Evolutionary conservation across 371 early-diverging fungal species (phyloP).

Genomic region (Lichtheimia ornata): DNA sequence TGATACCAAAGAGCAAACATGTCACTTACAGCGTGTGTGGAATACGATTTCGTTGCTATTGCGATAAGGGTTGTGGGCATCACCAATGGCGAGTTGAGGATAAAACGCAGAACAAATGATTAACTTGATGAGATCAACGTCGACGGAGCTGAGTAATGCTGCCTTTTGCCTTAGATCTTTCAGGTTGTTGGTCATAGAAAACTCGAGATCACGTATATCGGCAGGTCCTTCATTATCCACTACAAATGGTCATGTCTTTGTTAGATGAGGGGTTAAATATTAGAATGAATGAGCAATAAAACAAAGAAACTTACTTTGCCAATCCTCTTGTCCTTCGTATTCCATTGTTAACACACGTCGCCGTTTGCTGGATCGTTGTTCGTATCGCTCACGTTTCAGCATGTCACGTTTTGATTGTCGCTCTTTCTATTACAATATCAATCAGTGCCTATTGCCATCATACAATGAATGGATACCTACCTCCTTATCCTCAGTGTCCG

Average conservation of each 20-base stretch:
- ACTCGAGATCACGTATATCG: conserved; percentile 66
- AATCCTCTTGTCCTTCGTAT: conserved; percentile 17
- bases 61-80: conserved; percentile 61
- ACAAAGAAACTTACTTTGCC: conserved; percentile 11
- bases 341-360: conserved; percentile 27
- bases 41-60: conserved; percentile 61
- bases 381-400: conserved; percentile 34
- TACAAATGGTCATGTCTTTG: not conserved
- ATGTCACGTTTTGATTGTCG: conserved; percentile 21
- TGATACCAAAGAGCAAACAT: not conserved
- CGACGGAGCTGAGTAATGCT: conserved; percentile 34
- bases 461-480: not conserved
- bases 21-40: conserved; percentile 38
- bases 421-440: not conserved
- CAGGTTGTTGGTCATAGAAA: conserved; percentile 57
- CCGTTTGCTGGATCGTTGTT: conserved; percentile 30
- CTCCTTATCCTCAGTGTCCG: conserved; percentile 16
- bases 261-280: not conserved
- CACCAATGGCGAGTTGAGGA: conserved; percentile 68
- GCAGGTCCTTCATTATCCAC: conserved; percentile 13
- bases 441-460: not conserved
- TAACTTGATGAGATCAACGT: conserved; percentile 56
- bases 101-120: conserved; percentile 66
- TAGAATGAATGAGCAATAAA: not conserved
- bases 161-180: conserved; percentile 37